These are phyloP conservation scores for Trichoderma endophyticum DNA, from an alignment of 2,329 filamentous ascomycete species.

Conservation along the genomic window DNA sequence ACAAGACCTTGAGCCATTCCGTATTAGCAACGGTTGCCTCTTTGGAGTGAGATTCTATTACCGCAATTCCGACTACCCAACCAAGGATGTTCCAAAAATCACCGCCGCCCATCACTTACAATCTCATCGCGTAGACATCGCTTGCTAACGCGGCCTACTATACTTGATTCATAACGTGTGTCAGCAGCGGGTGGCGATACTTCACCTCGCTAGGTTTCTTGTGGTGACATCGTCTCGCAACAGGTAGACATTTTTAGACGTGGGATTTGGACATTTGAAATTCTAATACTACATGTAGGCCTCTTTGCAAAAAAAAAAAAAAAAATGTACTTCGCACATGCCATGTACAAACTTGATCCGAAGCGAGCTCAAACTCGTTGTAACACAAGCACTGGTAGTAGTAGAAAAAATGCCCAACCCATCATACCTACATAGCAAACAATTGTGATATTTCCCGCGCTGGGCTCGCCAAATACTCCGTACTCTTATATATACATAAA, in stretches of 20 bases:
- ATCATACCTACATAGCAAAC: not conserved
- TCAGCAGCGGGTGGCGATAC: constrained; percentile 7
- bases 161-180: not conserved
- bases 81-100: too few species aligned
- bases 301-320: not conserved
- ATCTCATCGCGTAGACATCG: too few species aligned
- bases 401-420: not conserved
- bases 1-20: not conserved
- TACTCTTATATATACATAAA: constrained; percentile 9
- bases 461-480: constrained; percentile 8
- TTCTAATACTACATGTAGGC: not conserved
- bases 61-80: not conserved
- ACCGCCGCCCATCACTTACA: too few species aligned
- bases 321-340: not conserved
- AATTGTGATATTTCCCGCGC: not conserved
- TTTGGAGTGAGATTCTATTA: not conserved
- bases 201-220: not conserved
- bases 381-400: not conserved
- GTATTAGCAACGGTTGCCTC: not conserved
- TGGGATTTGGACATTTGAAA: not conserved
- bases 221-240: constrained; percentile 1
- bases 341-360: not conserved
- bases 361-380: not conserved
- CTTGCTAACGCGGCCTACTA: not conserved
- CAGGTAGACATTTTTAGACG: not conserved